A percentile compares a stretch with the other conserved stretches of the same genome.
These are phyloP conservation scores for Hirschfeldia incana DNA, from an alignment of 345 rosid genomes.

Conservation along the genomic window DNA sequence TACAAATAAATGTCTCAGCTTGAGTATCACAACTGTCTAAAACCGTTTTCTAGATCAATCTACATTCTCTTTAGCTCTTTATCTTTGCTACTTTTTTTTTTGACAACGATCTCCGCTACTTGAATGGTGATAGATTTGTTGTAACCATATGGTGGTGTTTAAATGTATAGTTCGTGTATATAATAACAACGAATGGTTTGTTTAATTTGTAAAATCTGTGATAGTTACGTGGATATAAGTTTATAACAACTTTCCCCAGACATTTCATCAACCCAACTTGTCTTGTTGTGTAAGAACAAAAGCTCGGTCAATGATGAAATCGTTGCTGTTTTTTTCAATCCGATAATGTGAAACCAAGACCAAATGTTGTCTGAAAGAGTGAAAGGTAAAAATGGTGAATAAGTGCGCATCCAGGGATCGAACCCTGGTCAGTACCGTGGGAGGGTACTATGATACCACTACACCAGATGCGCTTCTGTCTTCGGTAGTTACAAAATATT, in stretches of 20 bases:
- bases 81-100: neutral
- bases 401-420: neutral
- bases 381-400: neutral
- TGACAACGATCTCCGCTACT: neutral
- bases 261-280: neutral
- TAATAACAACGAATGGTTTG: constrained; percentile 19
- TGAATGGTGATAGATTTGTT: constrained; percentile 16
- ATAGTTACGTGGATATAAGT: neutral
- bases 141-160: neutral
- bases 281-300: neutral
- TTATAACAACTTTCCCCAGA: neutral
- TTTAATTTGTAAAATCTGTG: constrained; percentile 8
- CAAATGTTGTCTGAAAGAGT: neutral
- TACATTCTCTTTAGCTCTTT: neutral
- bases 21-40: constrained; percentile 79
- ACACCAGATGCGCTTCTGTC: constrained; percentile 41
- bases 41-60: constrained; percentile 52
- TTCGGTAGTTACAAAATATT: neutral
- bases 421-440: constrained; percentile 57
- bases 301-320: neutral
- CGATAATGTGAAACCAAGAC: neutral
- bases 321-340: neutral
- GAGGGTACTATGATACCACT: constrained; percentile 87
- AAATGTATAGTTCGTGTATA: constrained; percentile 32
- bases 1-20: constrained; percentile 61